Evolutionary conservation across 2,329 filamentous ascomycete genomes (phyloP).

Genomic region (Ampelomyces quisqualis): DNA sequence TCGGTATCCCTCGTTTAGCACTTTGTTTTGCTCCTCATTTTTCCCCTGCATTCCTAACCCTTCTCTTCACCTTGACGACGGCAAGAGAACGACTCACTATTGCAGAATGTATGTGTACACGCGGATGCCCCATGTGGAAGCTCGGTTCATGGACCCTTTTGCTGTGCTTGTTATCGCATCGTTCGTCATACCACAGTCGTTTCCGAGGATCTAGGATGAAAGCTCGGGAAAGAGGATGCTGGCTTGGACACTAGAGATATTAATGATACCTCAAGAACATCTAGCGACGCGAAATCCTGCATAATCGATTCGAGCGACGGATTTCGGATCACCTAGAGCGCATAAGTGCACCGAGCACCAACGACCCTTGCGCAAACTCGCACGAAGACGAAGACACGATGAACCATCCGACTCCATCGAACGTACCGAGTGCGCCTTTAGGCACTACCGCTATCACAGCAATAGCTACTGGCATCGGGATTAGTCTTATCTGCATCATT

Average conservation of each 20-base stretch:
- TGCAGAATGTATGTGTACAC: constrained; percentile 38
- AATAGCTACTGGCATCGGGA: constrained; percentile 27
- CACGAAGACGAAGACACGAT: constrained; percentile 4
- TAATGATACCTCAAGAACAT: background rate
- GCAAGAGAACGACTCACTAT: constrained; percentile 28
- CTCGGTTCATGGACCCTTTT: constrained; percentile 17
- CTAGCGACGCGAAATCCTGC: background rate
- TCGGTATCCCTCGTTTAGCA: constrained; percentile 25
- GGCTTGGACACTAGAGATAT: background rate
- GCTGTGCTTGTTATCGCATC: constrained; percentile 20
- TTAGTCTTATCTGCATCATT: constrained; percentile 29
- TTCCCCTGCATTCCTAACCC: constrained; percentile 38
- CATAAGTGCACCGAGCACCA: background rate
- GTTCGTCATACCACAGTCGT: constrained; percentile 14
- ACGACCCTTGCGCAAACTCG: constrained; percentile 3
- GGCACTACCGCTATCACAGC: constrained; percentile 27
- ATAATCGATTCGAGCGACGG: background rate
- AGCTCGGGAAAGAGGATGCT: constrained; percentile 21
- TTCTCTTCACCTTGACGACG: constrained; percentile 38
- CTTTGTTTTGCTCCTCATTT: constrained; percentile 35
- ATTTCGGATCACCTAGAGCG: background rate
- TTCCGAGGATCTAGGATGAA: constrained; percentile 1
- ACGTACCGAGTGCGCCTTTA: constrained; percentile 14
- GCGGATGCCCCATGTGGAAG: constrained; percentile 10
- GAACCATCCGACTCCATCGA: constrained; percentile 4